phyloP scores from a whole-genome alignment of 2,329 filamentous ascomycete genomes.

The Colletotrichum spinosum region DNA sequence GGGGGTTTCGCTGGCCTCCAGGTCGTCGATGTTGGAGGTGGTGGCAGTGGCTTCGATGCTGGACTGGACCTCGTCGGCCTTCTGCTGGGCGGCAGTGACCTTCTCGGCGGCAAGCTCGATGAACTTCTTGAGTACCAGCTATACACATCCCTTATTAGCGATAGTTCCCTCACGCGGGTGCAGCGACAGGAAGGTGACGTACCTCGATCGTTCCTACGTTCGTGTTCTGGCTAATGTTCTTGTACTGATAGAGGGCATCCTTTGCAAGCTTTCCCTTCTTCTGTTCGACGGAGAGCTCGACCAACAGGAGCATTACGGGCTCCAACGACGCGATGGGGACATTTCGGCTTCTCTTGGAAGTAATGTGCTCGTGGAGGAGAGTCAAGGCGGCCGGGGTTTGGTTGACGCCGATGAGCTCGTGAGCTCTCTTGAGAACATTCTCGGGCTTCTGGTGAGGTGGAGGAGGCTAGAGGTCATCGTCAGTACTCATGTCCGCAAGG shows the following conservation, averaged over 20 bases:
- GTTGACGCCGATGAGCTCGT: slow-evolving; percentile 98
- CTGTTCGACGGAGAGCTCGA: slow-evolving; percentile 95
- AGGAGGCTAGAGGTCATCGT: slow-evolving; percentile 75
- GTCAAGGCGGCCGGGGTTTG: slow-evolving; percentile 92
- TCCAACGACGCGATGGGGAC: slow-evolving; percentile 95
- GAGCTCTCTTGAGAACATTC: slow-evolving; percentile 98
- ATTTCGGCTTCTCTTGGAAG: slow-evolving; percentile 97
- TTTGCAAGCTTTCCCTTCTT: slow-evolving; percentile 99
- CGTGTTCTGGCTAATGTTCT: slow-evolving; percentile 99
- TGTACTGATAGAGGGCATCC: slow-evolving; percentile 99
- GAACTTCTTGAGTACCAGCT: slow-evolving; percentile 96
- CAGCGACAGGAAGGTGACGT: slow-evolving; percentile 37
- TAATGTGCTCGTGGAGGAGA: slow-evolving; percentile 98
- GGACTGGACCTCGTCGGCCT: slow-evolving; percentile 95
- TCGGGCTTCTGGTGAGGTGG: slow-evolving; percentile 97
- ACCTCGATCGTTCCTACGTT: slow-evolving; percentile 98
- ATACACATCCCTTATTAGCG: slow-evolving; percentile 37
- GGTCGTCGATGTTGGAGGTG: slow-evolving; percentile 86
- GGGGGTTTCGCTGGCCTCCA: slow-evolving; percentile 96
- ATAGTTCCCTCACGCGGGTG: slow-evolving; percentile 1
- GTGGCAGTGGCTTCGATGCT: slow-evolving; percentile 81
- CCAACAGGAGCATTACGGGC: slow-evolving; percentile 97
- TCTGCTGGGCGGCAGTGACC: slow-evolving; percentile 94
- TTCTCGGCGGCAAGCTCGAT: slow-evolving; percentile 97
- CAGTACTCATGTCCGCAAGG: slow-evolving; percentile 39